Evolutionary conservation across 2,329 filamentous ascomycete species (phyloP), one percentile per base, ranked within the genome.

Genomic region (Metarhizium humberi): DNA sequence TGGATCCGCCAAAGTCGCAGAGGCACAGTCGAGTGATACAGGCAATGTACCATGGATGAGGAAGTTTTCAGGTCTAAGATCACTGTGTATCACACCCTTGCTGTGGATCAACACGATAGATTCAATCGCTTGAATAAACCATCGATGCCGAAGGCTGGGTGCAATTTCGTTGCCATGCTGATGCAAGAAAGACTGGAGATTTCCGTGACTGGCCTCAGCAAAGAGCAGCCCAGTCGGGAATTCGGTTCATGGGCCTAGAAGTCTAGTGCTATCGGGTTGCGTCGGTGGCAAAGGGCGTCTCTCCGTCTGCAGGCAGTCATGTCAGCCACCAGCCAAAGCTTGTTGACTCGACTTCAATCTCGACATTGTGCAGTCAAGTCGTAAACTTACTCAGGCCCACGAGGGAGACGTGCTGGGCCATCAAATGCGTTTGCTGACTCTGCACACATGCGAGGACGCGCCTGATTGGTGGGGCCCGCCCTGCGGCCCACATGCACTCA

Each of bases 1-100:
- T 62, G 10, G 64, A 67, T 40, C 67, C 65, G 43, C 67, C 62
- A 58, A 68, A 70, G 58, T 69, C 67, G 57, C 62, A 68, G 36
- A 71, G 63, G 55, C 60, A 64, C 43, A 71, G 58, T 70, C 62
- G 16, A 57, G 34, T 14, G 51, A 50, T 34, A 16, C n/a, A n/a
- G 50, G 45, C 42, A 40, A 49, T 43, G 50, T 57, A 10, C 63
- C 59, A 55, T 71, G 61, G 25, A 71, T 59, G 36, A 71, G 62
- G 52, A 67, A 66, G 54, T 70, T 68, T 4, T 66, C 60, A 18
- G 66, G 66, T 45, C 64, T 64, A 36, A 70, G 60, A 61, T 71
- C 66, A 45, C 62, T 64, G 54, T 70, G 65, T 50, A 71, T 66
- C 13, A 71, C 64, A 25, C 65, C 66, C 34, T 61, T 60, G 52